A percentile compares a stretch with the other conserved stretches of the same genome.
Conservation (phyloP, 768 basidiomycete genomes). For the Pleurotus cornucopiae region DNA sequence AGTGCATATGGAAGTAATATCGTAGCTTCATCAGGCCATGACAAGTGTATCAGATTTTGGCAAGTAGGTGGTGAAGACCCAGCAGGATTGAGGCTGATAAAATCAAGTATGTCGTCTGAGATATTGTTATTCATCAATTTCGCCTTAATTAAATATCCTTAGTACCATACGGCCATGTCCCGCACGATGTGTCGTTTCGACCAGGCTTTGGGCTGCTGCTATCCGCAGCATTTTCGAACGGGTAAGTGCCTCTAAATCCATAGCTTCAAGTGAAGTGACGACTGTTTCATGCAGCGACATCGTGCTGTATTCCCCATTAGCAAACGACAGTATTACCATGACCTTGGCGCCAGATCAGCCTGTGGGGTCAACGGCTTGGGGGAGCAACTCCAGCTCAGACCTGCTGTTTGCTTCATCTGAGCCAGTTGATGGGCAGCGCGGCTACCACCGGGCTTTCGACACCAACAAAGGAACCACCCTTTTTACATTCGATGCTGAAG, state of each 20-base stretch:
- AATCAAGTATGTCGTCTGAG: no score
- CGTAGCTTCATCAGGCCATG: not conserved
- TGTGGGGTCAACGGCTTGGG: conserved; percentile 53
- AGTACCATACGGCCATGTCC: conserved; percentile 24
- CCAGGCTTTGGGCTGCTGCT: conserved; percentile 30
- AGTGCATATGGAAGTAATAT: conserved; percentile 8
- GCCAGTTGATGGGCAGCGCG: conserved; percentile 28
- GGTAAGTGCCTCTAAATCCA: conserved; percentile 19
- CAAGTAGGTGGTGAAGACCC: no score
- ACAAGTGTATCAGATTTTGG: not conserved
- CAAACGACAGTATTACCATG: not conserved
- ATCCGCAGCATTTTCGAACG: conserved; percentile 33
- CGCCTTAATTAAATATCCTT: not conserved
- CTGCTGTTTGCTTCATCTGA: conserved; percentile 57
- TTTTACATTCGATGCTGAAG: conserved; percentile 38
- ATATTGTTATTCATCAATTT: no score
- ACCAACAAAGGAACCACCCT: conserved; percentile 15
- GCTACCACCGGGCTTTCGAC: conserved; percentile 53
- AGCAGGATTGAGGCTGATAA: no score
- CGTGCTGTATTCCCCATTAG: conserved; percentile 16
- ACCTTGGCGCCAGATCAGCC: conserved; percentile 15
- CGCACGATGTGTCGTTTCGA: conserved; percentile 43
- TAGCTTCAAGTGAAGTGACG: no score
- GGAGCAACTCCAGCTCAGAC: conserved; percentile 30
- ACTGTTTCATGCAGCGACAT: conserved; percentile 16